Evolutionary conservation across 2,329 filamentous ascomycete genomes (phyloP), one percentile per base, ranked within the genome.

Genomic region (Sporothrix humicola): DNA sequence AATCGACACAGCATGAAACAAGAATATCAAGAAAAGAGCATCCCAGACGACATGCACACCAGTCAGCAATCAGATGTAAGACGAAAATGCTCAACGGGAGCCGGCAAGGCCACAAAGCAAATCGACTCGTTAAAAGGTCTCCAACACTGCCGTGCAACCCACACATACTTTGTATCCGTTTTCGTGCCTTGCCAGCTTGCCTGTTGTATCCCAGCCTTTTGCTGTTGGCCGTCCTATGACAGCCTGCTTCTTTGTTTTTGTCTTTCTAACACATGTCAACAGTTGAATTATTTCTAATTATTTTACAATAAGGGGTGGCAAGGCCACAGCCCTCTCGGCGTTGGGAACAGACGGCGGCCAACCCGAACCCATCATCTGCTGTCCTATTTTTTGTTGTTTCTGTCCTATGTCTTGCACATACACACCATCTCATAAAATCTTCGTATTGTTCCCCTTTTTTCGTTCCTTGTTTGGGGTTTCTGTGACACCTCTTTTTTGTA

Each of bases 341-440:
- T 1, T 48, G 42, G 37, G 42, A 65, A 42, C 4, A 2, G 26
- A 17, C 15, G 48, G 66, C 46, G 46, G 66, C 15, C 66, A 69
- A 52, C 66, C 66, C 66, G 66, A 56, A 69, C 66, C 66, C 66
- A 69, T 54, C 48, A 44, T 37, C 26, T 54, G 48, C 26, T 42
- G 1, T 31, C 13, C 8, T 10, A 37, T 17, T 4, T 15, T 42
- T 44, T 69, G n/a, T 42, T 20, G 17, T 50, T 17, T 69, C 4
- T 20, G 10, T 12, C 4, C 15, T 7, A 8, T 44, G 44, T 50
- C 37, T 65, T 46, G 37, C 37, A 26, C 48, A 37, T 46, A 12
- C 59, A 23, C 59, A 46, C 59, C 59, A 65, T 48, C 9, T 2
- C n/a, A 15, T 26, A 48, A 3, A 10, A 26, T 26, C 4, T 26